Base-by-base conservation (phyloP, 1,139 yeast species). In the Yamadazyma diddensiae region DNA sequence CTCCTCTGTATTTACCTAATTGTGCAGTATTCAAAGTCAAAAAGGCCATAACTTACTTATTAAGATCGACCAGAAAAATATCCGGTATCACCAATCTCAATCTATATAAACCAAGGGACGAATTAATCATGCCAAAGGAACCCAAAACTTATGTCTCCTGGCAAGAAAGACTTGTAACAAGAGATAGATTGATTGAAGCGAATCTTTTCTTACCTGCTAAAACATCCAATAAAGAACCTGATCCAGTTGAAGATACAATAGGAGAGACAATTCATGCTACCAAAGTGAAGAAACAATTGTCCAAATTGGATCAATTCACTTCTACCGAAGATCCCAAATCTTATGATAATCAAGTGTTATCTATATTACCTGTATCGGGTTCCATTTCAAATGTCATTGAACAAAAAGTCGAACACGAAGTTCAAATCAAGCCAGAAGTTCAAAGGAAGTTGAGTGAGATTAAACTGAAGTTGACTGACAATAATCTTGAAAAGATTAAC, bases 21-120 rank as follows among this genome's bases (percentile, higher is more conserved):
- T 83, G 92, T 59, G 65, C 73, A 15, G 59, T 83, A 7, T 65
- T 68, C 39, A 80, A 77, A 46, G 74, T 81, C 3, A 80, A 78
- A 47, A 79, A 79, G 49, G 76, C 77, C 12, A 73, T 79, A 5
- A 66, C 80, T 0, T 75, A 73, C 44, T 59, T 78, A 31, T 64
- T 75, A 44, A 62, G 84, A 41, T 72, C 81, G 4, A 73, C 80
- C 1, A 61, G 83, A 43, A 79, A 78, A 46, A 65, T 67, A 0
- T 68, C 76, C 4, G 58, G 59, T 15, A 63, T 67, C 11, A 57
- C 69, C 33, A 66, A 61, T 39, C 48, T 60, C 10, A 62, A 65
- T 33, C 46, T 63, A 21, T 45, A 57, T 9, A 66, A 63, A 38
- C 57, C 73, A 1, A 64, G 63, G 35, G 74, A 68, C 24, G 72